Base-by-base conservation (phyloP, 345 rosid species). In the Melaleuca quinquenervia region DNA sequence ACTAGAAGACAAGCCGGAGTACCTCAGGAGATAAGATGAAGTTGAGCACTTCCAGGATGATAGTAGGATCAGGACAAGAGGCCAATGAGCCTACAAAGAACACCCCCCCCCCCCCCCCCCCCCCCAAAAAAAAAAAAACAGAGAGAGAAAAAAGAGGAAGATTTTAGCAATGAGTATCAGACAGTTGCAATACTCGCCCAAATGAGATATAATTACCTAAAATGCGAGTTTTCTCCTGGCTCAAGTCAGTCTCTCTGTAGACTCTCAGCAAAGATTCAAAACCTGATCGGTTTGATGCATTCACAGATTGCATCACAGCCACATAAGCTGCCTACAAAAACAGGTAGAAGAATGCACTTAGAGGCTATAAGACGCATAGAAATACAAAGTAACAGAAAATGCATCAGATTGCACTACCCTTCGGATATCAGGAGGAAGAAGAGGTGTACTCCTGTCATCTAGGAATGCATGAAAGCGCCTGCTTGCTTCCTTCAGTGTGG, bases 201-300 rank as follows among this genome's bases (percentile, higher is more conserved):
- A 4, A 36, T 32, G 78, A 70, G 45, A 70, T 32, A 48, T 84
- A 44, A 53, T 51, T 93, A 97, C 99, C 90, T 84, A 97, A 89
- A 87, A 97, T 92, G 88, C 99, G 94, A n/a, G 95, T 94, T 92
- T 96, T 97, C 94, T 95, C 98, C 88, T 96, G 95, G 93, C 99
- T 95, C 60, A 95, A 91, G 89, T 97, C 98, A n/a, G 98, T 94
- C 89, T 97, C 99, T 84, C 98, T 93, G 83, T 97, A 97, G 85
- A 97, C 91, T 85, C 88, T 94, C 86, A 96, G 90, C 60, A 96
- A 96, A 58, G 96, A 97, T 85, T 95, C 98, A 86, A 85, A 95
- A 56, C 92, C 98, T 6, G 92, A 89, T 92, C 91, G 93, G 90
- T 94, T 90, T 44, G 96, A 90, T 60, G 91, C 36, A 88, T 70